Base-by-base conservation (phyloP, 805 yeast genomes). In the Candida taoyuanica region DNA sequence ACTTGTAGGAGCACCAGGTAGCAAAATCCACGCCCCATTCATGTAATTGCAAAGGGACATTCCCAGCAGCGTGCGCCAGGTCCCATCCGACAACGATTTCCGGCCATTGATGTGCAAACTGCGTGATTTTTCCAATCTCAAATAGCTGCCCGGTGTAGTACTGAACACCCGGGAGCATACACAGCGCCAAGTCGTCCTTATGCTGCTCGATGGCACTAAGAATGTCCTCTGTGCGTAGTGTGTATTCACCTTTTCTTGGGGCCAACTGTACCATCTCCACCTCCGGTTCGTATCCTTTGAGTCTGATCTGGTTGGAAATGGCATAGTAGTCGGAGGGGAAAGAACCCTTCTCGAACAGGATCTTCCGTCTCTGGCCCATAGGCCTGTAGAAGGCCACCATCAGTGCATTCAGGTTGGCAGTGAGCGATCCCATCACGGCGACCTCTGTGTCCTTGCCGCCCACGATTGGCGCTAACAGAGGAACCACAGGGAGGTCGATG, bases 11-110 rank as follows among this genome's bases (percentile, higher is more conserved):
- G 59, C 98, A 89, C 88, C 96, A 89, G 15, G 77, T 86, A 1
- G 97, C 98, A 65, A 89, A 88, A 60, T 89, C 98, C 5, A 85
- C 93, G 40, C 72, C 65, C 96, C 96, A 89, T 34, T 85, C 86
- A 57, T 89, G 97, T 36, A 89, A 63, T 34, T 71, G 51, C 36
- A 91, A 60, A 7, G 77, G 79, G 3, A 86, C 89, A 58, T 91
- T 91, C 3, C 97, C 98, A 2, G 71, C 91, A 2, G 94, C 96
- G 58, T 89, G 98, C 1, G 98, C 98, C 49, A 89, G 68, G 59
- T 89, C 98, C 96, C 96, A 89, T 1, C 96, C 97, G 20, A 81
- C 84, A 2, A 73, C 64, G 25, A 84, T 70, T 18, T 63, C 73
- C 4, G 29, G 17, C 41, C 41, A 56, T 16, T 53, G 48, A 40